Base-by-base conservation (phyloP, 345 rosid genomes). In the Raphanus sativus region DNA sequence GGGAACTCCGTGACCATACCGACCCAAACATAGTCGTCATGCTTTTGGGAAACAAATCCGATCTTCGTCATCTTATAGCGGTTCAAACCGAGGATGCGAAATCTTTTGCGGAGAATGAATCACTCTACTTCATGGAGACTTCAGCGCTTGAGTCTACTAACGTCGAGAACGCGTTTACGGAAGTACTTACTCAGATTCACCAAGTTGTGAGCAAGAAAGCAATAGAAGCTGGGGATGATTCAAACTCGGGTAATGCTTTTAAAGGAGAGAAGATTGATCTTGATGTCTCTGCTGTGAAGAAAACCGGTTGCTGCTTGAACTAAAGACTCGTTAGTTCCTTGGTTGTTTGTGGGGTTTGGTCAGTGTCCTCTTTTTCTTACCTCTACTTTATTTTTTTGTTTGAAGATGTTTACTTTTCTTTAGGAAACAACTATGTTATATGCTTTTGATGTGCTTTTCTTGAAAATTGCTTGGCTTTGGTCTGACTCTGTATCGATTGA, bases 21-120 rank as follows among this genome's bases (percentile, higher is more conserved):
- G 97, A 93, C 58, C 98, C 97, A 77, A 91, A 88, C 87, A 86
- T 93, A 1, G 98, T 93, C 21, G 97, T 93, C 67, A 92, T 92
- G 96, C 93, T 92, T 3, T 85, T 92, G 1, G 98, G 96, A 29
- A 92, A 92, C 78, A 91, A 93, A 83, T 88, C 95, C 1, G 98
- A 93, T 82, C 98, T 93, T 64, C 97, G 95, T 34, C 97, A 93
- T 86, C 97, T 93, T 25, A 88, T 89, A 16, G 95, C 98, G 0
- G 95, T 93, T 69, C 80, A 90, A 30, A 93, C 95, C 0, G 98
- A 91, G 84, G 93, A 89, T 52, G 98, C 89, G 3, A 89, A 88
- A 64, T 85, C 95, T 21, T 93, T 89, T 42, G 89, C 97, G 0
- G 95, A 93, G 85, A 88, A 85, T 65, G 97, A 91, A 71, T 87